Percentiles rank a stretch among this genome's conserved stretches.
These are phyloP conservation scores for Daedaleopsis sinensis DNA, from an alignment of 768 basidiomycete species.

Conservation along the genomic window DNA sequence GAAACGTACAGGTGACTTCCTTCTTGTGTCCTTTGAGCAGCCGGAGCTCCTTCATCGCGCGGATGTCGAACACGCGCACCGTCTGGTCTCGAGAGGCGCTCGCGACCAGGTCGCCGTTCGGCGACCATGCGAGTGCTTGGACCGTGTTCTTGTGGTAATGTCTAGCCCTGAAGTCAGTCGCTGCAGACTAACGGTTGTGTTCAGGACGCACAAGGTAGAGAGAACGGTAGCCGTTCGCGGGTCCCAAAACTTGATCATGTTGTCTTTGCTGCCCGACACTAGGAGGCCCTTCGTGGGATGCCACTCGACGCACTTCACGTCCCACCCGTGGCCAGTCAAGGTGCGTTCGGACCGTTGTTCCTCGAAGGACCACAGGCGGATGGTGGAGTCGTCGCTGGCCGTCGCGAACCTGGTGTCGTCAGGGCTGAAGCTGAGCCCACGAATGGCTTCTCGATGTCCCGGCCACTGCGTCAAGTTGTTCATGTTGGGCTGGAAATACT, in stretches of 20 bases:
- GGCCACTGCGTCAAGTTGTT: constrained; percentile 96
- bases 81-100: constrained; percentile 95
- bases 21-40: constrained; percentile 96
- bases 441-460: constrained; percentile 94
- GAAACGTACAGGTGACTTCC: constrained; percentile 89
- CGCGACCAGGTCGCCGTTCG: constrained; percentile 91
- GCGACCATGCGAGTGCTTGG: constrained; percentile 91
- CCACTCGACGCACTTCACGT: constrained; percentile 98
- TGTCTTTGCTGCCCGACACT: constrained; percentile 96
- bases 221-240: constrained; percentile 90
- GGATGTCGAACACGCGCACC: constrained; percentile 95
- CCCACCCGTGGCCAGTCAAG: constrained; percentile 91
- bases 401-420: constrained; percentile 92
- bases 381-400: constrained; percentile 92
- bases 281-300: constrained; percentile 96
- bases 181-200: background rate
- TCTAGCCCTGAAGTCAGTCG: constrained; percentile 40
- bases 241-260: constrained; percentile 99
- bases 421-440: constrained; percentile 90
- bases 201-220: constrained; percentile 74
- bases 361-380: constrained; percentile 95
- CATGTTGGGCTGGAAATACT: constrained; percentile 99
- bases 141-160: constrained; percentile 98
- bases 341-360: constrained; percentile 88
- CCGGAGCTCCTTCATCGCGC: constrained; percentile 95